These are phyloP conservation scores for Debaryomycetaceae sp. DNA, from an alignment of 1,139 yeast species.

Conservation along the genomic window DNA sequence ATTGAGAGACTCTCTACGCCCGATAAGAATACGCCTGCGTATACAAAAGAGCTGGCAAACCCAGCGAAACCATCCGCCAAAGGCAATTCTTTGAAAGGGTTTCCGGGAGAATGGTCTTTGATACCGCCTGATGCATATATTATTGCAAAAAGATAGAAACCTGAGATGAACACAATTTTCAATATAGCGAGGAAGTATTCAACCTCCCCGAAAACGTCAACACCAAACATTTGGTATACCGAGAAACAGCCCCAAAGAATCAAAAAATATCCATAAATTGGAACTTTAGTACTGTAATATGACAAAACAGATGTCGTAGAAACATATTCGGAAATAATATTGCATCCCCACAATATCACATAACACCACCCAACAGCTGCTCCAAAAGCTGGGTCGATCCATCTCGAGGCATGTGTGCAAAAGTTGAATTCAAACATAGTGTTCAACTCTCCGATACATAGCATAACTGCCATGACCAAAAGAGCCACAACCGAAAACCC, in stretches of 20 bases:
- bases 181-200: conserved; percentile 1
- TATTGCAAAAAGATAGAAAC: conserved; percentile 8
- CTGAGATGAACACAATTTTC: conserved; percentile 7
- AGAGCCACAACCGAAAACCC: conserved; percentile 6
- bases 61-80: conserved; percentile 11
- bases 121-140: conserved; percentile 10
- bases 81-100: conserved; percentile 20
- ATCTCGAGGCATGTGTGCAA: conserved; percentile 41
- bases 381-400: conserved; percentile 82
- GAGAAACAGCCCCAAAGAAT: conserved; percentile 1
- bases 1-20: conserved; percentile 5
- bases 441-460: conserved; percentile 10
- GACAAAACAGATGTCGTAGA: conserved; percentile 7
- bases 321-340: conserved; percentile 18
- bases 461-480: conserved; percentile 19
- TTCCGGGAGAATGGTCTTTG: conserved; percentile 15
- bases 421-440: conserved; percentile 9
- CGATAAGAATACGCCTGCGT: conserved; percentile 4
- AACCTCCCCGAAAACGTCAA: conserved; percentile 3
- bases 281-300: conserved; percentile 2
- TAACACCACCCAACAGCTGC: conserved; percentile 64
- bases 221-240: conserved; percentile 2
- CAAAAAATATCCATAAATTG: conserved; percentile 2
- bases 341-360: conserved; percentile 9
- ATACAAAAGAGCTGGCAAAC: conserved; percentile 4